A percentile compares a stretch with the other conserved stretches of the same genome.
Conservation (phyloP, 1,284 basidiomycete genomes). For the Cerrena zonata region DNA sequence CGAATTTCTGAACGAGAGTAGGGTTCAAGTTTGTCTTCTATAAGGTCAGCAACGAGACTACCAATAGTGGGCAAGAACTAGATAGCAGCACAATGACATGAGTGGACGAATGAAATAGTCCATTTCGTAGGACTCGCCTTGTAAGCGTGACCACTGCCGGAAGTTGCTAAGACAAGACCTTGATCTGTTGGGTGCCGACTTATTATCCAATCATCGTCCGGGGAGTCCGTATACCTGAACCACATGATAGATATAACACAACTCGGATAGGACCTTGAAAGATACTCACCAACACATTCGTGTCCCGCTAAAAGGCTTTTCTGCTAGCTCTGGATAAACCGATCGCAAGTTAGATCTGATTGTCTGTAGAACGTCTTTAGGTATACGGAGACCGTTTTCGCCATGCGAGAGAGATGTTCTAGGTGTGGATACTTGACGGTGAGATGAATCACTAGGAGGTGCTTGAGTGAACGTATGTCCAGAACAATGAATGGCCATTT, state of each 20-base stretch:
- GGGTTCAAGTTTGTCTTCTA: slow-evolving; percentile 58
- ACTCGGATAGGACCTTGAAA: neutral
- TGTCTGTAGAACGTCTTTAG: slow-evolving; percentile 42
- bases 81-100: too few species aligned
- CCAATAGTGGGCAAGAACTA: slow-evolving; percentile 86
- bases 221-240: slow-evolving; percentile 69
- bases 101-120: neutral
- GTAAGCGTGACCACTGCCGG: slow-evolving; percentile 77
- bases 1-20: slow-evolving; percentile 49
- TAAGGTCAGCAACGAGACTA: slow-evolving; percentile 61
- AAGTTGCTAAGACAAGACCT: slow-evolving; percentile 66
- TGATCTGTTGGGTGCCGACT: slow-evolving; percentile 55
- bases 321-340: slow-evolving; percentile 69
- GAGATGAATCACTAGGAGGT: neutral
- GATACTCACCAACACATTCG: slow-evolving; percentile 75
- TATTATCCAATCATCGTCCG: slow-evolving; percentile 77
- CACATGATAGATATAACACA: neutral
- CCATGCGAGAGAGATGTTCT: slow-evolving; percentile 57
- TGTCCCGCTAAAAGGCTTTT: slow-evolving; percentile 61
- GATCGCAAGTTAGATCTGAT: slow-evolving; percentile 49
- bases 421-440: slow-evolving; percentile 51
- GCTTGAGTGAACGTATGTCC: slow-evolving; percentile 53
- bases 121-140: slow-evolving; percentile 59
- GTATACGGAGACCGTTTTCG: slow-evolving; percentile 56
- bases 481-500: slow-evolving; percentile 64